These are phyloP conservation scores for Raphanus sativus DNA, from an alignment of 345 rosid species.

Conservation along the genomic window DNA sequence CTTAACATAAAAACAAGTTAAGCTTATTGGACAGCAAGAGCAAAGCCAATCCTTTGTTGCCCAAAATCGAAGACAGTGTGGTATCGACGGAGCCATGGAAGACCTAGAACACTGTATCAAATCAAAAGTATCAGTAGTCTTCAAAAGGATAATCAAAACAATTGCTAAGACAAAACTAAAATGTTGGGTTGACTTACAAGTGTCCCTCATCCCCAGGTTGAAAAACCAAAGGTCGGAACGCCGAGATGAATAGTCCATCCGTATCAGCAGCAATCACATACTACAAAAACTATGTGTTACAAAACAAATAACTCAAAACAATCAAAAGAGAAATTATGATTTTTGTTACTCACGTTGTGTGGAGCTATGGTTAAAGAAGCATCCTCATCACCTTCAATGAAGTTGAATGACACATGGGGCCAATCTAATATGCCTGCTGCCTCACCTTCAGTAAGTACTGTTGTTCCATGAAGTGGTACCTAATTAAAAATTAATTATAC, in stretches of 20 bases:
- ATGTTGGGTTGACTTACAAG: not conserved
- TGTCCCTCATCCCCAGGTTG: not conserved
- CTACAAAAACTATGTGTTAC: not conserved
- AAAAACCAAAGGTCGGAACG: not conserved
- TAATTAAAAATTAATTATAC: not conserved
- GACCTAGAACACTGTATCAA: not conserved
- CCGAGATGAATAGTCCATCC: not conserved
- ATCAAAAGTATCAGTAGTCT: not conserved
- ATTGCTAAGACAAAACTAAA: not conserved
- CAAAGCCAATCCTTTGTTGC: not conserved
- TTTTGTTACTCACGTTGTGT: not conserved
- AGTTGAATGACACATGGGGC: not conserved
- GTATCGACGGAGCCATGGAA: not conserved
- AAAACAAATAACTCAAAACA: not conserved
- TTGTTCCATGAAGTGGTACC: not conserved
- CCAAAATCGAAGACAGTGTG: not conserved
- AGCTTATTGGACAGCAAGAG: not conserved
- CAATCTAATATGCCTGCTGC: not conserved
- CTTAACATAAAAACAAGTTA: not conserved
- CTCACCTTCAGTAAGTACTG: not conserved
- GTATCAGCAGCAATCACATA: not conserved
- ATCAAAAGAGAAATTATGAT: too few species aligned
- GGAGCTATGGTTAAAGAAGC: not conserved
- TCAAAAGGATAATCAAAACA: not conserved
- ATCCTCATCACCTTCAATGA: not conserved